These are phyloP conservation scores for Blastobotrys americana DNA, from an alignment of 805 yeast genomes.

Conservation along the genomic window DNA sequence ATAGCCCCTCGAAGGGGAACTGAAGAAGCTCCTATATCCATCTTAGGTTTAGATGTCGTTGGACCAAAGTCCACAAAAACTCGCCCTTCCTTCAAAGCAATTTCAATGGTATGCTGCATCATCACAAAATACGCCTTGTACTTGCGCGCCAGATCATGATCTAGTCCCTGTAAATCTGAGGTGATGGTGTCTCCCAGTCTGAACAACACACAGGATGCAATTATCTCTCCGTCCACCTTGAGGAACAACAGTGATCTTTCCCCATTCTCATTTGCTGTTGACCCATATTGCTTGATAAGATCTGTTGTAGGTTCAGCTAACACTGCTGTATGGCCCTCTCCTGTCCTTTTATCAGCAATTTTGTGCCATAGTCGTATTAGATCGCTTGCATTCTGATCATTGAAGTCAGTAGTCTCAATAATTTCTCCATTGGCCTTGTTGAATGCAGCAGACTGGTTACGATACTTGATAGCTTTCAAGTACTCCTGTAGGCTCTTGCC, in stretches of 20 bases:
- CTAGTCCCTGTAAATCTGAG: constrained; percentile 39
- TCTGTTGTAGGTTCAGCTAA: constrained; percentile 31
- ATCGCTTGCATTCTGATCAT: constrained; percentile 28
- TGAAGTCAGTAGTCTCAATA: constrained; percentile 31
- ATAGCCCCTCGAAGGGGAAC: constrained; percentile 37
- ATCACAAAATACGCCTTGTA: constrained; percentile 41
- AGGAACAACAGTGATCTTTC: constrained; percentile 33
- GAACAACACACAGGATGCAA: constrained; percentile 39
- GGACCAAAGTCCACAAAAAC: constrained; percentile 42
- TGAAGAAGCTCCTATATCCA: constrained; percentile 35
- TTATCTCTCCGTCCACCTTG: constrained; percentile 32
- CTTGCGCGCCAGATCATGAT: constrained; percentile 34
- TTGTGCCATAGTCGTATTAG: constrained; percentile 35
- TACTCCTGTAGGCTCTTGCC: constrained; percentile 32
- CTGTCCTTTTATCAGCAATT: constrained; percentile 34
- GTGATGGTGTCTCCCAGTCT: constrained; percentile 40
- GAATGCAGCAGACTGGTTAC: constrained; percentile 35
- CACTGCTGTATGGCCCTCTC: constrained; percentile 36
- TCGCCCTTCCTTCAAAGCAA: constrained; percentile 34
- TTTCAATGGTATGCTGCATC: constrained; percentile 41
- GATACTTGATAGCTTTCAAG: constrained; percentile 37
- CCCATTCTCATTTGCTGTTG: constrained; percentile 23
- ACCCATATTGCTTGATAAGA: constrained; percentile 30
- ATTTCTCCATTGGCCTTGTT: constrained; percentile 32
- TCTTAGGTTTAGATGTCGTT: constrained; percentile 39